A percentile compares a stretch with the other conserved stretches of the same genome.
phyloP scores from a whole-genome alignment of 2,329 filamentous ascomycete genomes.

The Pestalotiopsis fici region DNA sequence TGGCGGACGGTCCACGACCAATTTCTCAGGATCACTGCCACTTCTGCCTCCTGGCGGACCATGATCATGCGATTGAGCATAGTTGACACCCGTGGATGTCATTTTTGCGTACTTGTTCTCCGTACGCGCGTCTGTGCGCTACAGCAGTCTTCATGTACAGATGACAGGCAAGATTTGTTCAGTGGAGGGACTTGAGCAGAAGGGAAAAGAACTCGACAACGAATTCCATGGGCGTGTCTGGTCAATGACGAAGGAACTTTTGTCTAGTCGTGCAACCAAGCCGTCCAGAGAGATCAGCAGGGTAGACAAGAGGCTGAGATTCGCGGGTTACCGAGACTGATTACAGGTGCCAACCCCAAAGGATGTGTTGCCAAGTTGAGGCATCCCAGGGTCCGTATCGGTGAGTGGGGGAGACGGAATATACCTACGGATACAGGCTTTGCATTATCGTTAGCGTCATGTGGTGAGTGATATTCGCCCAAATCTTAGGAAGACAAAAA shows the following conservation, averaged over 20 bases:
- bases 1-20: conserved; percentile 14
- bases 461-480: neutral
- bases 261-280: neutral
- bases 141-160: neutral
- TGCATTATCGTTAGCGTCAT: neutral
- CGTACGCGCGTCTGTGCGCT: neutral
- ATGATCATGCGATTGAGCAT: conserved; percentile 9
- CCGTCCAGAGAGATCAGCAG: neutral
- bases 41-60: neutral
- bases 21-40: conserved; percentile 18
- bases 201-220: conserved; percentile 22
- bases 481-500: neutral
- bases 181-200: conserved; percentile 14
- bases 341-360: neutral
- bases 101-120: conserved; percentile 9
- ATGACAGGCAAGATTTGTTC: neutral
- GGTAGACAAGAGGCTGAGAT: neutral
- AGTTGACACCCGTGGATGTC: conserved; percentile 18
- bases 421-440: neutral
- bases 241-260: neutral
- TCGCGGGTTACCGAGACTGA: neutral
- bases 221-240: conserved; percentile 19
- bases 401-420: neutral
- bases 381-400: neutral
- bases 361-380: neutral